Evolutionary conservation across 306 rosid genomes (phyloP), one percentile per base, ranked within the genome.

Genomic region (Carpinus fangiana): DNA sequence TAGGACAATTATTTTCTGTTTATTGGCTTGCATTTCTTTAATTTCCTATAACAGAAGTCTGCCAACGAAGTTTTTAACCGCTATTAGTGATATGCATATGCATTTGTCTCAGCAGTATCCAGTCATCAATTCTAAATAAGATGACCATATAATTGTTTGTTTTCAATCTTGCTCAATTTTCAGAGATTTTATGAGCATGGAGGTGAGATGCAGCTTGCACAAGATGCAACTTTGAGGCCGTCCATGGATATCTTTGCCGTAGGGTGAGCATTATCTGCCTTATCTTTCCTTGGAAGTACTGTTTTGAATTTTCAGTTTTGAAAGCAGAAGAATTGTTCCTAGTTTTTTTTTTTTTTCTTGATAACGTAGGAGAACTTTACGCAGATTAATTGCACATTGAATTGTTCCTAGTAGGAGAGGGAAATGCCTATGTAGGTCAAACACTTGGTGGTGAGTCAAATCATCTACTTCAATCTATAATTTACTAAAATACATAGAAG

Each of bases 141-240:
- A 71, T 12, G 69, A 73, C 68, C 68, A 68, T 45, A 47, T 34
- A 78, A 66, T 51, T 69, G 73, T 71, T 48, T 69, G 67, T 57
- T 4, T 53, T 36, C n/a, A 55, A 3, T 18, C 3, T 73, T 79
- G 55, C 12, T 53, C 76, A 21, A 62, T 75, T 72, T 48, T 75
- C 89, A 93, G 99, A 93, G 99, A 84, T 95, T 95, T 84, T 95
- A 92, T 85, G 99, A 95, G 89, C 89, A 95, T 66, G 98, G 98
- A 85, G 97, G 96, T 73, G 97, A 93, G 93, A 90, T 86, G 93
- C 93, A 93, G 84, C 84, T 90, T 77, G 93, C 91, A 20, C 98
- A 95, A 26, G 98, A 95, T 81, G 82, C 96, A 74, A 91, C 98
- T 75, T 81, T 93, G 79, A 86, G 90, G 77, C 90, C 98, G 76